Evolutionary conservation across 1,284 basidiomycete genomes (phyloP).

Genomic region (Cutaneotrichosporon dermatis): DNA sequence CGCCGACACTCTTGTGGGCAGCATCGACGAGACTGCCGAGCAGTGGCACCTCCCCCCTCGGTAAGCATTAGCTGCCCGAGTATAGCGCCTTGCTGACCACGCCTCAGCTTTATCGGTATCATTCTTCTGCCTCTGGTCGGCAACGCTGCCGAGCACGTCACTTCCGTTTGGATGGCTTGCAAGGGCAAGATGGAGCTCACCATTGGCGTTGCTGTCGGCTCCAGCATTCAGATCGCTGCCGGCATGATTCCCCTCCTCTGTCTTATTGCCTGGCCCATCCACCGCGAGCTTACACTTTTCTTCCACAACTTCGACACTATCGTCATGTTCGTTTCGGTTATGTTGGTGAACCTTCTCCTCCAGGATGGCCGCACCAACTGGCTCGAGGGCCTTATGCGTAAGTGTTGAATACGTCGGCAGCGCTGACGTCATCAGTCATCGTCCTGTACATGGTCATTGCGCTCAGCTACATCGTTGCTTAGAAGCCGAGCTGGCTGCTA

Average conservation of each 20-base stretch:
- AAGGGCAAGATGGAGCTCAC: conserved; percentile 66
- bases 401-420: conserved; percentile 33
- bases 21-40: conserved; percentile 81
- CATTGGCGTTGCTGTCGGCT: conserved; percentile 84
- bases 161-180: conserved; percentile 85
- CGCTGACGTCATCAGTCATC: conserved; percentile 24
- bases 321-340: conserved; percentile 73
- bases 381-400: conserved; percentile 73
- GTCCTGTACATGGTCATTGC: conserved; percentile 17
- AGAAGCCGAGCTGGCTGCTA: not conserved
- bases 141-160: conserved; percentile 68
- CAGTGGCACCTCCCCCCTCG: conserved; percentile 74
- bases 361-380: conserved; percentile 75
- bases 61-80: conserved; percentile 6
- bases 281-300: conserved; percentile 66
- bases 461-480: conserved; percentile 6
- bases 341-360: conserved; percentile 73
- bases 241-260: conserved; percentile 82
- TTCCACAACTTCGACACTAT: conserved; percentile 68
- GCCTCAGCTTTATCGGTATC: conserved; percentile 46
- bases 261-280: conserved; percentile 72
- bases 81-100: conserved; percentile 5
- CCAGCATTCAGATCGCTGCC: conserved; percentile 84
- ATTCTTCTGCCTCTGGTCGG: conserved; percentile 57
- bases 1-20: conserved; percentile 67